Conservation (phyloP, 2,329 filamentous ascomycete genomes). For the Exserohilum turcica region DNA sequence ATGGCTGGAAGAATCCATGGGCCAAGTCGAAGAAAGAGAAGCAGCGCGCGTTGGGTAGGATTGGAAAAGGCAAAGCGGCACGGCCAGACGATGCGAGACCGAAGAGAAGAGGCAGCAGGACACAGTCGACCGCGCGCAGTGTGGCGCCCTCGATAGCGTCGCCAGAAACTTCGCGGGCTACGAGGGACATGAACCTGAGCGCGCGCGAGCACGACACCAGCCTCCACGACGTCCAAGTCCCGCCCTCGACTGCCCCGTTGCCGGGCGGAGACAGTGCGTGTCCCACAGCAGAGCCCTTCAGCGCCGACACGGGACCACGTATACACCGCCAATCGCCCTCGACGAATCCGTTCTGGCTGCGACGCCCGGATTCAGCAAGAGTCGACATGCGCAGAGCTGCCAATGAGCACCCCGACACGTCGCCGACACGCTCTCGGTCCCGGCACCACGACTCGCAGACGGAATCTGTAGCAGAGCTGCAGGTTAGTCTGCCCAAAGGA, state of each 20-base stretch:
- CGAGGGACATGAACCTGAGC: neutral
- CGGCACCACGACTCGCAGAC: constrained; percentile 15
- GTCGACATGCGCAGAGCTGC: constrained; percentile 11
- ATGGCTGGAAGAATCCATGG: constrained; percentile 48
- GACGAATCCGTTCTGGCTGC: constrained; percentile 31
- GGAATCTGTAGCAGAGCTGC: constrained; percentile 11
- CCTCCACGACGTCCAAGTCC: constrained; percentile 16
- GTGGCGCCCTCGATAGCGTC: constrained; percentile 14
- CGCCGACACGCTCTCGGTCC: constrained; percentile 25
- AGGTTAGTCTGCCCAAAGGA: constrained; percentile 23
- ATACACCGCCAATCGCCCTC: constrained; percentile 17
- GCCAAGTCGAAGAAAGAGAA: constrained; percentile 6
- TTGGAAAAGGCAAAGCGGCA: neutral
- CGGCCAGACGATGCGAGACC: neutral
- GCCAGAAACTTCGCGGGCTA: constrained; percentile 28
- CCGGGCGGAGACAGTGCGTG: constrained; percentile 16
- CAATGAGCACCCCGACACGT: constrained; percentile 20
- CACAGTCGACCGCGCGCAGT: neutral
- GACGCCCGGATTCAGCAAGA: constrained; percentile 20
- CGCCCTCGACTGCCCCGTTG: constrained; percentile 24
- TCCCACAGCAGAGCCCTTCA: constrained; percentile 25
- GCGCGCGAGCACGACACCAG: constrained; percentile 15
- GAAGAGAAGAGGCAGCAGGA: neutral
- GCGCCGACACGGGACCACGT: constrained; percentile 18
- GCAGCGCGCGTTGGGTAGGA: neutral